Conservation (phyloP, 2,329 filamentous ascomycete genomes). For the Aureobasidium zeae region DNA sequence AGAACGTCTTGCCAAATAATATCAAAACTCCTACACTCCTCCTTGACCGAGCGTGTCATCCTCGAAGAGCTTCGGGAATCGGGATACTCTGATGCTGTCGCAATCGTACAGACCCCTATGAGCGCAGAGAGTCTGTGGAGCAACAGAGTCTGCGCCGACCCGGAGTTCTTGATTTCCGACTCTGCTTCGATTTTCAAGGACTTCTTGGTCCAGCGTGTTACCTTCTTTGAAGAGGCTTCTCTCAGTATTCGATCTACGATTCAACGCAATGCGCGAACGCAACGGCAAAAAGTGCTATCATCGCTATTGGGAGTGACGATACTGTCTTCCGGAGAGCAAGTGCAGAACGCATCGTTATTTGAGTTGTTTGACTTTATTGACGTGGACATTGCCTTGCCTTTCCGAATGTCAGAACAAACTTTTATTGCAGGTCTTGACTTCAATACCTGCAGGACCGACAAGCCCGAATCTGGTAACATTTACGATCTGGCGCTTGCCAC, state of each 20-base stretch:
- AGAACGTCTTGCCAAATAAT: slow-evolving; percentile 46
- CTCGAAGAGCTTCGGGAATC: slow-evolving; percentile 68
- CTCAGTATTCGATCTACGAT: slow-evolving; percentile 74
- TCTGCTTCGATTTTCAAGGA: slow-evolving; percentile 63
- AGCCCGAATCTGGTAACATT: slow-evolving; percentile 47
- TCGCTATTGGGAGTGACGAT: slow-evolving; percentile 69
- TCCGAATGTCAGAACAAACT: slow-evolving; percentile 42
- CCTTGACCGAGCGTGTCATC: slow-evolving; percentile 64
- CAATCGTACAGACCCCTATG: slow-evolving; percentile 63
- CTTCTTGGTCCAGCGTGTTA: slow-evolving; percentile 67
- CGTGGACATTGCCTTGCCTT: slow-evolving; percentile 43
- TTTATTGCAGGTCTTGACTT: slow-evolving; percentile 61
- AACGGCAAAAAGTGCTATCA: slow-evolving; percentile 40
- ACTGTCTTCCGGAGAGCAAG: slow-evolving; percentile 55
- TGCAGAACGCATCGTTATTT: slow-evolving; percentile 68
- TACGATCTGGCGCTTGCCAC: slow-evolving; percentile 64
- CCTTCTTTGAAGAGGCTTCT: slow-evolving; percentile 74
- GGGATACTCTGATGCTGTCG: slow-evolving; percentile 68
- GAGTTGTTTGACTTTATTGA: slow-evolving; percentile 90
- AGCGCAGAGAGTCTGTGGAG: slow-evolving; percentile 66
- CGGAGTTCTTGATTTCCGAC: slow-evolving; percentile 59
- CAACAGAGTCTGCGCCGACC: slow-evolving; percentile 48
- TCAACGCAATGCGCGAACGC: slow-evolving; percentile 54
- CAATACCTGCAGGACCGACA: slow-evolving; percentile 52
- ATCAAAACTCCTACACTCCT: slow-evolving; percentile 72